Conservation (phyloP, 805 yeast species). For the Ogataea methanolica region DNA sequence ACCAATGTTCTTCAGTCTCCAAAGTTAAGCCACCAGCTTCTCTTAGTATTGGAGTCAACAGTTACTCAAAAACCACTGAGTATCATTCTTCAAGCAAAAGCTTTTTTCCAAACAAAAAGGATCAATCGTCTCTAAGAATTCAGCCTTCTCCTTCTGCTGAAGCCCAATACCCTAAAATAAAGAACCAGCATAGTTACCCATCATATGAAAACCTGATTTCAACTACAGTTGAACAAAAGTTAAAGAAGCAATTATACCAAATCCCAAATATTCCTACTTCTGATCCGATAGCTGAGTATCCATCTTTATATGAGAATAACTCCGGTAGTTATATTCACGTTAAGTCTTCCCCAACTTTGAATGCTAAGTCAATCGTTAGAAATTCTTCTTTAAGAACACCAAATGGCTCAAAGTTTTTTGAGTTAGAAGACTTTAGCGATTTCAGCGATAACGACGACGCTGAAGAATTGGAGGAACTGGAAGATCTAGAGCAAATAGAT, state of each 20-base stretch:
- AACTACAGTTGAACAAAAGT: neutral
- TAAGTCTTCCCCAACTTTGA: slow-evolving; percentile 9
- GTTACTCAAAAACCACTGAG: no score
- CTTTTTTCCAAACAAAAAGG: no score
- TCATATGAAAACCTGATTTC: no score
- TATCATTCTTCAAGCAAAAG: no score
- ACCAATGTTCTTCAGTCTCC: neutral
- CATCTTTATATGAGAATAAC: slow-evolving; percentile 15
- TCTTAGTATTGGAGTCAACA: no score
- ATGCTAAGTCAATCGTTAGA: neutral
- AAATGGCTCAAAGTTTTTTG: slow-evolving; percentile 9
- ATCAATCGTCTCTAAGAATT: no score
- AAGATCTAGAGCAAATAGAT: neutral
- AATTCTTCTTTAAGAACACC: neutral
- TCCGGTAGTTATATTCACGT: slow-evolving; percentile 2
- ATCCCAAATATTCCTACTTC: slow-evolving; percentile 11
- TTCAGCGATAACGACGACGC: slow-evolving; percentile 11
- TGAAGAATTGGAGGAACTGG: neutral
- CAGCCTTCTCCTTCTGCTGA: no score
- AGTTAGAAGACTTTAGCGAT: slow-evolving; percentile 17
- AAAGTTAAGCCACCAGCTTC: neutral
- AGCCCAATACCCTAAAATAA: no score
- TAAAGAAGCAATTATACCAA: neutral
- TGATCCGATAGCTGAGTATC: slow-evolving; percentile 17
- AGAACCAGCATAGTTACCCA: no score